Percentiles rank a stretch among this genome's conserved stretches.
phyloP scores from a whole-genome alignment of 345 rosid species.

The Syzygium jambos region DNA sequence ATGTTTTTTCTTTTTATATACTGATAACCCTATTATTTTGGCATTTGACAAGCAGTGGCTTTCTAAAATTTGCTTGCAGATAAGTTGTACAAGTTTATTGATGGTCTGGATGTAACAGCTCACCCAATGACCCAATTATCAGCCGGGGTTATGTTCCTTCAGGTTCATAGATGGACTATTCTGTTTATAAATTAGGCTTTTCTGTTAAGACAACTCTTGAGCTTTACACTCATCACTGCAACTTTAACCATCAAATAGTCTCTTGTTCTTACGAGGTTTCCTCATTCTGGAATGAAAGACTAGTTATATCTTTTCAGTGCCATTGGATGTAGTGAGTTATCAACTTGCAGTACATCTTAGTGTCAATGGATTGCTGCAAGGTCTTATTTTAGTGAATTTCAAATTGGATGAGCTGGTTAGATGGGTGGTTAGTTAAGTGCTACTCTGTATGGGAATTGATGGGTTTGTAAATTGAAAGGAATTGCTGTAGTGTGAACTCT shows the following conservation, averaged over 20 bases:
- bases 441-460: background rate
- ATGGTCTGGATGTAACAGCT: conserved; percentile 79
- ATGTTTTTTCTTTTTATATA: background rate
- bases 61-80: conserved; percentile 34
- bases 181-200: background rate
- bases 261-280: background rate
- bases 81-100: conserved; percentile 83
- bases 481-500: background rate
- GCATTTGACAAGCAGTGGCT: background rate
- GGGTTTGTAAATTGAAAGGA: background rate
- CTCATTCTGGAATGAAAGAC: background rate
- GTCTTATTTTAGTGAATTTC: background rate
- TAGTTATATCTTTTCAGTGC: background rate
- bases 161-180: conserved; percentile 39
- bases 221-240: background rate
- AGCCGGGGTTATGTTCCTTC: conserved; percentile 98
- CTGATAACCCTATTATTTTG: background rate
- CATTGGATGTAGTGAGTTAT: background rate
- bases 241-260: background rate
- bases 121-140: conserved; percentile 99
- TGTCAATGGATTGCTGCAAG: background rate
- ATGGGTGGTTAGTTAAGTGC: background rate
- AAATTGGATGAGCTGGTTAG: background rate
- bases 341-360: background rate
- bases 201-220: background rate